Base-by-base conservation (phyloP, 2,329 filamentous ascomycete genomes). In the Nectriaceae sp. region DNA sequence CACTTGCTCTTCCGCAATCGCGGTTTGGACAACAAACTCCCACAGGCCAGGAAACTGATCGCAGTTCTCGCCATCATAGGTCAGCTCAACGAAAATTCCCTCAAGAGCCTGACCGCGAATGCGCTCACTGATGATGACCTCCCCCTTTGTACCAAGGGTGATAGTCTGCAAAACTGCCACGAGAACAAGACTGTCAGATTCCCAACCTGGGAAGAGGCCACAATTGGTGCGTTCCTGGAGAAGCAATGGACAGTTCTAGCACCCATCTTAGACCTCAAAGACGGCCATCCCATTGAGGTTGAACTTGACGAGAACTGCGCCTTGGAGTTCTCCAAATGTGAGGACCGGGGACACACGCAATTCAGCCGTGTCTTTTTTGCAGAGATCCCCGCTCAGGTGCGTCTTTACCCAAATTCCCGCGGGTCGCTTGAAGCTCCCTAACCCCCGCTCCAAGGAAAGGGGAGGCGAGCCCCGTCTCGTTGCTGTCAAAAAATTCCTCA, bases 311-410 rank as follows among this genome's bases (percentile, higher is more conserved):
- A 47, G 24, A 22, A 42, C n/a, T 47, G 40, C 11, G 40, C 45
- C 11, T 33, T 47, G 21, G 21, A 29, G 18, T 41, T 42, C 18
- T 16, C 29, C 5, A 13, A 18, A 2, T 38, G 40, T 13, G 21
- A 39, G 40, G 21, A 19, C 4, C 3, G 13, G 16, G 21, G 33
- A 29, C 13, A 8, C 11, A 39, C 45, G 2, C 11, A 33, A 18
- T 47, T 47, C 33, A 47, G 45, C 4, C 11, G 21, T 2, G 45
- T 47, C 13, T 47, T 26, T 15, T 31, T 26, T 18, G 45, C 45
- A 2, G 33, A 42, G 19, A 11, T 39, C 15, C 35, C 5, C 11
- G 18, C 40, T 21, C 5, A 11, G 20, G 45, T 47, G 16, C 42
- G 31, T 21, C 21, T 37, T 33, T 19, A 8, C 5, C 18, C 29